Evolutionary conservation across 2,329 filamentous ascomycete genomes (phyloP).

Genomic region (Setomelanomma holmii): DNA sequence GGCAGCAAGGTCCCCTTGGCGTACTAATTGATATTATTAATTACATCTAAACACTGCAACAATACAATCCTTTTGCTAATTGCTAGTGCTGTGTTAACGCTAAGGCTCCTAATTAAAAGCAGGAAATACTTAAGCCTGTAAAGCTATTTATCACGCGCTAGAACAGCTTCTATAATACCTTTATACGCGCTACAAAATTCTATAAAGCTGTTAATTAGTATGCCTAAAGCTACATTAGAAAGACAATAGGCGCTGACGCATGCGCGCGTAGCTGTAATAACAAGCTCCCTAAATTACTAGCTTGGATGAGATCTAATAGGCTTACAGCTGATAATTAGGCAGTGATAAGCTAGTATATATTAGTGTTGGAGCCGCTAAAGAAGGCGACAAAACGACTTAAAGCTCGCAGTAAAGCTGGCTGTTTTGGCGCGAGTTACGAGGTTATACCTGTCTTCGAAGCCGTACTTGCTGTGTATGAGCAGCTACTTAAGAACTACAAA

Average conservation of each 20-base stretch:
- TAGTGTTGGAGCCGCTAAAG: constrained; percentile 1
- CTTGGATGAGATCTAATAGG: not conserved
- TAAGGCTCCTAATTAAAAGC: not conserved
- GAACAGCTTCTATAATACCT: not conserved
- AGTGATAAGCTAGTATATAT: not conserved
- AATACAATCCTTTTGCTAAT: not conserved
- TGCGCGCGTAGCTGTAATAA: not conserved
- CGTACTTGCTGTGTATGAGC: not conserved
- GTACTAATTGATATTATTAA: not conserved
- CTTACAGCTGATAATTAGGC: not conserved
- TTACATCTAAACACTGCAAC: not conserved
- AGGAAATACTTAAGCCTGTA: not conserved
- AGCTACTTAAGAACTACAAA: not conserved
- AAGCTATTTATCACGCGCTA: not conserved
- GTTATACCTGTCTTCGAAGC: not conserved
- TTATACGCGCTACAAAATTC: not conserved
- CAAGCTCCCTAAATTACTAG: not conserved
- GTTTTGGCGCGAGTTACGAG: not conserved
- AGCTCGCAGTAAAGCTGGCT: not conserved
- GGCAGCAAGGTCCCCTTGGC: not conserved
- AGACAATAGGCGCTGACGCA: not conserved
- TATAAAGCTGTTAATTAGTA: not conserved
- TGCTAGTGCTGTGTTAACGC: not conserved
- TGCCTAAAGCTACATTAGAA: not conserved
- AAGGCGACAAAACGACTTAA: not conserved